Conservation (phyloP, 2,329 filamentous ascomycete species). For the Byssoonygena ceratinophila region DNA sequence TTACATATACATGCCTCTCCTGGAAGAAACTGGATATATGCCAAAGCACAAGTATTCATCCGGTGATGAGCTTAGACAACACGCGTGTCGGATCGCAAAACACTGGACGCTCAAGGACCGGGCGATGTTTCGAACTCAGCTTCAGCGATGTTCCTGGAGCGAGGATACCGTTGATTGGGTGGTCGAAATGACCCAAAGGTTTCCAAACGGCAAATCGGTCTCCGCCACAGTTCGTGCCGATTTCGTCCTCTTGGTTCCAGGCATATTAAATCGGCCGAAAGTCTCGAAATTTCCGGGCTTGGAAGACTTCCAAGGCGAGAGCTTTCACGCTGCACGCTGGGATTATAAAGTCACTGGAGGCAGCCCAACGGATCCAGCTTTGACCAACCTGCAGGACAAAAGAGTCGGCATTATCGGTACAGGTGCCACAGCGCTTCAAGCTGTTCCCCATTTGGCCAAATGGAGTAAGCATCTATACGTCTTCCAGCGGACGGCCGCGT, state of each 20-base stretch:
- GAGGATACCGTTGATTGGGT: slow-evolving; percentile 29
- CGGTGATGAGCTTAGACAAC: slow-evolving; percentile 38
- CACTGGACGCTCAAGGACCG: slow-evolving; percentile 35
- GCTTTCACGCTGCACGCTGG: slow-evolving; percentile 39
- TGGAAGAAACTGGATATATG: slow-evolving; percentile 39
- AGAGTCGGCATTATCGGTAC: slow-evolving; percentile 38
- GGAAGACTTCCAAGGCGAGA: slow-evolving; percentile 31
- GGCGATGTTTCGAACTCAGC: slow-evolving; percentile 41
- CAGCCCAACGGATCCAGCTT: slow-evolving; percentile 21
- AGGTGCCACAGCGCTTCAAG: slow-evolving; percentile 36
- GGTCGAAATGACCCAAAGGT: slow-evolving; percentile 17
- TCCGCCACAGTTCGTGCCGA: slow-evolving; percentile 25
- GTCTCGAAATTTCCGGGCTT: slow-evolving; percentile 36
- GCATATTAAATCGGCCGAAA: slow-evolving; percentile 36
- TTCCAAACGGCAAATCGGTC: background rate
- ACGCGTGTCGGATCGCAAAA: slow-evolving; percentile 38
- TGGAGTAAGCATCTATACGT: slow-evolving; percentile 32
- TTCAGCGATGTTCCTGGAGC: slow-evolving; percentile 39
- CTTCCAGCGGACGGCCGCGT: slow-evolving; percentile 36
- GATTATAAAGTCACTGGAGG: slow-evolving; percentile 35
- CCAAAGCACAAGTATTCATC: slow-evolving; percentile 38
- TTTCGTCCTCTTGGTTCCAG: slow-evolving; percentile 34
- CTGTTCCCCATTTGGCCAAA: slow-evolving; percentile 32
- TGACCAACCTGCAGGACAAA: slow-evolving; percentile 31
- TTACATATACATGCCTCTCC: slow-evolving; percentile 49